phyloP scores from a whole-genome alignment of 805 yeast species.

The Cephaloascus fragrans region DNA sequence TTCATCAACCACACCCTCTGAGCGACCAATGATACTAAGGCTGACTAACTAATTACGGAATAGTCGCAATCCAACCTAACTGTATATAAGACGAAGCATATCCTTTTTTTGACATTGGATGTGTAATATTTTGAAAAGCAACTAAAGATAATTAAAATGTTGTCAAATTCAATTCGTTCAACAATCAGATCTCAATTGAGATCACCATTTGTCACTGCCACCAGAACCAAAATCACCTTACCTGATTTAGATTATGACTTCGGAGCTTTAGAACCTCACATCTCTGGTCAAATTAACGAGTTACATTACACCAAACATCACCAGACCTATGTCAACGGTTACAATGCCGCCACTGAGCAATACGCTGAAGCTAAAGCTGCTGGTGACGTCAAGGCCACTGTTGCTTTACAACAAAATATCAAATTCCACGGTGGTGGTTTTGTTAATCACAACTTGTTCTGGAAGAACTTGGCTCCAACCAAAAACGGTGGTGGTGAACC shows the following conservation, averaged over 20 bases:
- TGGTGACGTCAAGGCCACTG: conserved; percentile 49
- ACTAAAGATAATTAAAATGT: too few relatives aligned
- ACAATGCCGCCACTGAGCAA: conserved; percentile 70
- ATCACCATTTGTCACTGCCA: conserved; percentile 9
- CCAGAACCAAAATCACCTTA: conserved; percentile 59
- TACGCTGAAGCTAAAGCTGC: conserved; percentile 51
- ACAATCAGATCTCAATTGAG: neutral
- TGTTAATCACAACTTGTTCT: conserved; percentile 77
- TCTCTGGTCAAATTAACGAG: conserved; percentile 81
- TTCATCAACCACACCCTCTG: too few relatives aligned
- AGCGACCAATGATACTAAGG: too few relatives aligned
- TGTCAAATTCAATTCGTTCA: neutral
- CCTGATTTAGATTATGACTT: conserved; percentile 82
- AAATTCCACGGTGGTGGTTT: conserved; percentile 93
- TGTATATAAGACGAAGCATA: too few relatives aligned
- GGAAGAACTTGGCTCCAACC: conserved; percentile 79
- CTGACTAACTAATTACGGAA: too few relatives aligned
- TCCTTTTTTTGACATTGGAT: too few relatives aligned
- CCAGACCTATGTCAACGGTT: conserved; percentile 83
- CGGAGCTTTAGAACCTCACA: conserved; percentile 78
- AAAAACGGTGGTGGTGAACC: conserved; percentile 69
- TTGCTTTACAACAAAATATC: conserved; percentile 62
- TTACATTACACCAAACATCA: conserved; percentile 86
- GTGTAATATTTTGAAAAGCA: too few relatives aligned
- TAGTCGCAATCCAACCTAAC: too few relatives aligned